Conservation (phyloP, 305 asterid species). For the Fraxinus xanthoxyloides region DNA sequence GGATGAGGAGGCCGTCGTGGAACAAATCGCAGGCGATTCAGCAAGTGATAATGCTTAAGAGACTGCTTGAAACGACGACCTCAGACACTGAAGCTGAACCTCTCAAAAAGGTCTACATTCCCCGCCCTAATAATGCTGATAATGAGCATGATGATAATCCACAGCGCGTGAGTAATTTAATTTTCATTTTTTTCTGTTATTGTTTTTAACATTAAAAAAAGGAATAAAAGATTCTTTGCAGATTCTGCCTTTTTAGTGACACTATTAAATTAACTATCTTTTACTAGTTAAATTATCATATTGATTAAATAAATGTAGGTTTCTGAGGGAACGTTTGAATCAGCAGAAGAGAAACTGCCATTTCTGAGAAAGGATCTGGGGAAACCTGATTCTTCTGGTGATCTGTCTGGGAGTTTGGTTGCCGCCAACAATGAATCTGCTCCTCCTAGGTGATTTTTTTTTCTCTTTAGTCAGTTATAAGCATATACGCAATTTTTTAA, state of each 20-base stretch:
- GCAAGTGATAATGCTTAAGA: constrained; percentile 50
- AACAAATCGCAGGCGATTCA: constrained; percentile 65
- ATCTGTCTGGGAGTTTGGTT: constrained; percentile 33
- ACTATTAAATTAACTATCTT: constrained; percentile 15
- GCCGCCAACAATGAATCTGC: constrained; percentile 45
- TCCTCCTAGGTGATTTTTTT: constrained; percentile 53
- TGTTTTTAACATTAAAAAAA: not conserved
- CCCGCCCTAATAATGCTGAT: constrained; percentile 24
- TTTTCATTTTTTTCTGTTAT: not conserved
- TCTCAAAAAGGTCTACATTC: constrained; percentile 28
- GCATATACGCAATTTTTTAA: not conserved
- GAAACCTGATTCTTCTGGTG: constrained; percentile 39
- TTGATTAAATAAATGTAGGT: constrained; percentile 49
- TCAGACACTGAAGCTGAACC: constrained; percentile 31
- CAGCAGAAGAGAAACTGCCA: constrained; percentile 44
- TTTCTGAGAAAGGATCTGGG: constrained; percentile 40
- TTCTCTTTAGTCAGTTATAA: not conserved
- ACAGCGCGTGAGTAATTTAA: constrained; percentile 49
- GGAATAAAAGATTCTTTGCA: constrained; percentile 13
- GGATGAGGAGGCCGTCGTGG: constrained; percentile 63
- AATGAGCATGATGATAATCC: constrained; percentile 25
- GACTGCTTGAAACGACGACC: constrained; percentile 38
- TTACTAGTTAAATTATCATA: constrained; percentile 7
- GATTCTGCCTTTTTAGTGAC: constrained; percentile 40
- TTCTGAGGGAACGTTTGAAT: constrained; percentile 38